A percentile compares a stretch with the other conserved stretches of the same genome.
Evolutionary conservation across 805 yeast species (phyloP).

Genomic region (Maudiozyma serrabonitensis): DNA sequence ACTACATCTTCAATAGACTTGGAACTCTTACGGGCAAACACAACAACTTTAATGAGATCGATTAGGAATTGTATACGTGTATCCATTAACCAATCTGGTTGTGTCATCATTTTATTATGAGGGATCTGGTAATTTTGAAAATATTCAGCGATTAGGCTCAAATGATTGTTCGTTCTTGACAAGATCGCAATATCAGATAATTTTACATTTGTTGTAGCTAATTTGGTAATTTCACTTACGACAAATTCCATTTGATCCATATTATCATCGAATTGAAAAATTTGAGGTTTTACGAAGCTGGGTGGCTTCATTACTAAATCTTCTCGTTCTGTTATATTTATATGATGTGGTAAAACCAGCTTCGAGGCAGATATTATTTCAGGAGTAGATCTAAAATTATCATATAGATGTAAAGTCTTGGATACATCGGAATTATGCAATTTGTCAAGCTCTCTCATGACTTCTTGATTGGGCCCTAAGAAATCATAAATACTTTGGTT

Average conservation of each 20-base stretch:
- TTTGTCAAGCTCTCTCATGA: conserved; percentile 20
- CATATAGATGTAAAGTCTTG: conserved; percentile 32
- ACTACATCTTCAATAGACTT: not conserved
- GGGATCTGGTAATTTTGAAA: conserved; percentile 36
- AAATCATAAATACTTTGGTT: conserved; percentile 64
- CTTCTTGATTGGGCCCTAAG: conserved; percentile 40
- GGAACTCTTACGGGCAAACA: conserved; percentile 8
- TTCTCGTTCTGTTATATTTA: not conserved
- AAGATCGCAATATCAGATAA: conserved; percentile 42
- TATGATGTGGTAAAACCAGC: not conserved
- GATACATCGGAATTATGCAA: conserved; percentile 7
- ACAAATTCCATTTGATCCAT: conserved; percentile 18
- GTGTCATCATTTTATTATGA: conserved; percentile 34
- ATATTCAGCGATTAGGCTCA: conserved; percentile 32
- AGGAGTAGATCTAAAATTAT: conserved; percentile 55
- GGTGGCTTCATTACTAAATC: conserved; percentile 12
- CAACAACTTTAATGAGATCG: conserved; percentile 37
- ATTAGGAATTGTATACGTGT: conserved; percentile 31
- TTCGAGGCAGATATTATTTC: conserved; percentile 34
- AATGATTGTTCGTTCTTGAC: conserved; percentile 42
- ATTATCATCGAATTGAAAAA: conserved; percentile 7
- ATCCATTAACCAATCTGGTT: conserved; percentile 44
- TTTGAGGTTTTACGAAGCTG: conserved; percentile 11
- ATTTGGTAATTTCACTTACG: conserved; percentile 14
- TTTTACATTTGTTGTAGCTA: conserved; percentile 17